These are phyloP conservation scores for Graphium sp. DNA, from an alignment of 2,329 filamentous ascomycete species.

Conservation along the genomic window DNA sequence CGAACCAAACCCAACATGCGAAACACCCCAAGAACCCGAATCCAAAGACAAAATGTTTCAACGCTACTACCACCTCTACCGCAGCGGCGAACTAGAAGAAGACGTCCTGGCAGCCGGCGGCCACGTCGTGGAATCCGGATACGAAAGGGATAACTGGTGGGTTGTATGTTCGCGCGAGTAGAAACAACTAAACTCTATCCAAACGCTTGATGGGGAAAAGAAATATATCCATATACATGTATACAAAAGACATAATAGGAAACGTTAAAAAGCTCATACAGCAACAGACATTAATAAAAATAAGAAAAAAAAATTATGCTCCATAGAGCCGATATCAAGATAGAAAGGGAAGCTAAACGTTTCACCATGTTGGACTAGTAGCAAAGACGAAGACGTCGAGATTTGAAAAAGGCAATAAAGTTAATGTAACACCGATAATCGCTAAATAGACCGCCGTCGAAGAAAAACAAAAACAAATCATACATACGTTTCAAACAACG, in stretches of 20 bases:
- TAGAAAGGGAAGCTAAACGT: too few species aligned
- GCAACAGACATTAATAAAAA: not conserved
- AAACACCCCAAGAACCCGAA: conserved; percentile 1
- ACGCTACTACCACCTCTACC: conserved; percentile 89
- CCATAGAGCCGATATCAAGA: too few species aligned
- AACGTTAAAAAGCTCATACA: not conserved
- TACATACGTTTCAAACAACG: not conserved
- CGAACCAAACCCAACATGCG: conserved; percentile 5
- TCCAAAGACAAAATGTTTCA: conserved; percentile 48
- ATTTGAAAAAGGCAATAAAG: too few species aligned
- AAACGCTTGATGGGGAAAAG: too few species aligned
- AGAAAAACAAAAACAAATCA: conserved; percentile 5
- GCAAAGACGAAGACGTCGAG: too few species aligned
- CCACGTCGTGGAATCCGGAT: conserved; percentile 60
- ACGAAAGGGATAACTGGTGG: conserved; percentile 99
- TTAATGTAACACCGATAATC: too few species aligned
- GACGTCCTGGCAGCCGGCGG: conserved; percentile 65
- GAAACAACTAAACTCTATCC: conserved; percentile 4
- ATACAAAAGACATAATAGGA: not conserved
- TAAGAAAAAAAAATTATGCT: not conserved
- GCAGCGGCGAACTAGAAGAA: conserved; percentile 68
- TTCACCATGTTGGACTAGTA: too few species aligned
- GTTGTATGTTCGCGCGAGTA: conserved; percentile 34
- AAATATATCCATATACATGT: not conserved
- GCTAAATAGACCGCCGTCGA: conserved; percentile 1